Evolutionary conservation across 345 rosid genomes (phyloP), one percentile per base, ranked within the genome.

Genomic region (Salix exigua): DNA sequence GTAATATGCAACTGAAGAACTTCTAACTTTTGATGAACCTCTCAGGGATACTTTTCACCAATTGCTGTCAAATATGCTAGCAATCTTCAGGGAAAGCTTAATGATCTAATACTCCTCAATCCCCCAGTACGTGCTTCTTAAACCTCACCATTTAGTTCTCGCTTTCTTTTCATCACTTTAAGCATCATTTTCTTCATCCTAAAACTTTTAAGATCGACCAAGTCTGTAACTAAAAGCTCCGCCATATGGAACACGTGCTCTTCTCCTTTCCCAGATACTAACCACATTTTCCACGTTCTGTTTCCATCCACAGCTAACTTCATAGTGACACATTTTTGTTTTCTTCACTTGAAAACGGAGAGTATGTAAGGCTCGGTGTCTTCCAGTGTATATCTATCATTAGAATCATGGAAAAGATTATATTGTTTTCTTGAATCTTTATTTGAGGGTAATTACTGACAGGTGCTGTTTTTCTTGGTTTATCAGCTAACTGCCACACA

Each of bases 1-100:
- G 23, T 68, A 25, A 58, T 18, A 68, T 65, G 23, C 17, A 44
- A 31, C 38, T 63, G 35, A 75, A 44, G 25, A 37, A 26, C 44
- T 38, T 80, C 35, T 66, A 53, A 72, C 70, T 19, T 40, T 70
- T 79, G 53, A 19, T 83, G 53, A 66, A 33, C 73, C 80, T 74
- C 2, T 71, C 87, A 94, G 97, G 99, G 97, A 37, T 95, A 88
- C 87, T 94, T 92, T 80, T 86, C 95, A 6, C 88, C 96, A 1
- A 88, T 89, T 62, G 91, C 82, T 17, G 90, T 90, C 48, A 92
- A 90, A 82, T 95, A 90, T 78, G 97, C 90, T 48, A 86, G 83
- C 85, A 88, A 77, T 40, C 82, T 88, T 84, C 90, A 84, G 73
- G 94, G 91, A 48, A 92, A 86, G 89, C 79, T 92, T 75, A 88